A percentile compares a stretch with the other conserved stretches of the same genome.
Conservation (phyloP, 2,329 filamentous ascomycete species). For the Graphium sp. region DNA sequence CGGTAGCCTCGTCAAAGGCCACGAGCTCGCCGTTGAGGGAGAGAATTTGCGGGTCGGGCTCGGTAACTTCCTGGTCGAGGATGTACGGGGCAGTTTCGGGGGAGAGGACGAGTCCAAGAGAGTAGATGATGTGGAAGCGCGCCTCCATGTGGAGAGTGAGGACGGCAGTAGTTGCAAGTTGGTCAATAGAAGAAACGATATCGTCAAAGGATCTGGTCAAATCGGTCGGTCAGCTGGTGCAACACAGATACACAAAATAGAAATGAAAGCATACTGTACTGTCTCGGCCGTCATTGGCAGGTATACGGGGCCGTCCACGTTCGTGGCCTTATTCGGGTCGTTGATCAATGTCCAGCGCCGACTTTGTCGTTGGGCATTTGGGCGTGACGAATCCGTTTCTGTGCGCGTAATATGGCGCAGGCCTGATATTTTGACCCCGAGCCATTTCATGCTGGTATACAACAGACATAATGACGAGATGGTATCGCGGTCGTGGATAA, state of each 20-base stretch:
- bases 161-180: slow-evolving; percentile 63
- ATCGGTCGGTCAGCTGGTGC: slow-evolving; percentile 8
- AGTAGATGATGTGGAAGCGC: slow-evolving; percentile 69
- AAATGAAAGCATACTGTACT: slow-evolving; percentile 43
- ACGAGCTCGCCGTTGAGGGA: slow-evolving; percentile 69
- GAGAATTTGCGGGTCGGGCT: slow-evolving; percentile 68
- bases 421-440: slow-evolving; percentile 65
- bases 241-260: background rate
- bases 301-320: slow-evolving; percentile 54
- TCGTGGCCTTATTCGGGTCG: slow-evolving; percentile 35
- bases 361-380: slow-evolving; percentile 34
- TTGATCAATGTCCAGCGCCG: slow-evolving; percentile 75
- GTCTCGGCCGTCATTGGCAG: slow-evolving; percentile 79
- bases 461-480: slow-evolving; percentile 73
- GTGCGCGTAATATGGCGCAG: slow-evolving; percentile 69
- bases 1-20: slow-evolving; percentile 71
- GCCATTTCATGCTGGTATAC: slow-evolving; percentile 97
- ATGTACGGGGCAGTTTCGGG: slow-evolving; percentile 43
- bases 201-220: slow-evolving; percentile 58
- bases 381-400: slow-evolving; percentile 47
- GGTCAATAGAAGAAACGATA: slow-evolving; percentile 68
- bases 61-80: slow-evolving; percentile 55
- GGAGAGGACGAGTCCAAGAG: slow-evolving; percentile 48
- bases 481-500: slow-evolving; percentile 78
- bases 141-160: slow-evolving; percentile 81